Conservation (phyloP, 495 filamentous ascomycete species). For the Talaromyces wortmannii region DNA sequence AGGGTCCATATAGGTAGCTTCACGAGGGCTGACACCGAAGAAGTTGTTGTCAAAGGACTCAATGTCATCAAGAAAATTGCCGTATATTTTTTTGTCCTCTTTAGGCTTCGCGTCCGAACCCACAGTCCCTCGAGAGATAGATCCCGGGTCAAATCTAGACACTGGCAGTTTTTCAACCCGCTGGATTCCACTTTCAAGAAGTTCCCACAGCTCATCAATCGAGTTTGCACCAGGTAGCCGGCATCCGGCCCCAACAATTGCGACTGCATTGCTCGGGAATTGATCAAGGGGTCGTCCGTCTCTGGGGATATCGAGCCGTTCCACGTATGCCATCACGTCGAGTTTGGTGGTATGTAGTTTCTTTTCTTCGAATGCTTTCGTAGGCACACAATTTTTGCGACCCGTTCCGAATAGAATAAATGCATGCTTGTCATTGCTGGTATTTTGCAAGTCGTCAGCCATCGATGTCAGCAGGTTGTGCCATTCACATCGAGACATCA, state of each 20-base stretch:
- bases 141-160: constrained; percentile 22
- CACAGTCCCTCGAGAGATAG: not conserved
- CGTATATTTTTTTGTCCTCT: constrained; percentile 17
- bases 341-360: constrained; percentile 12
- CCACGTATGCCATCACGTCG: not conserved
- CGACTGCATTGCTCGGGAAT: constrained; percentile 7
- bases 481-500: constrained; percentile 29
- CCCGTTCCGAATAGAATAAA: constrained; percentile 22
- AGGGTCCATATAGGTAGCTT: constrained; percentile 5
- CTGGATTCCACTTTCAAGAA: constrained; percentile 11
- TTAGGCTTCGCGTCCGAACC: constrained; percentile 20
- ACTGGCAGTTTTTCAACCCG: constrained; percentile 8
- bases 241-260: constrained; percentile 15
- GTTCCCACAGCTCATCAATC: constrained; percentile 13
- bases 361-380: constrained; percentile 18
- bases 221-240: constrained; percentile 12
- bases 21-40: constrained; percentile 3
- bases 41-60: constrained; percentile 4
- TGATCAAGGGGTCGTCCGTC: not conserved
- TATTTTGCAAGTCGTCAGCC: constrained; percentile 13
- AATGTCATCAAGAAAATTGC: constrained; percentile 27
- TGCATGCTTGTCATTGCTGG: constrained; percentile 2
- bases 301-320: not conserved
- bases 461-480: constrained; percentile 17
- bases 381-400: constrained; percentile 16